phyloP scores from a whole-genome alignment of 2,329 filamentous ascomycete genomes.

The Kalaharituber pfeilii region DNA sequence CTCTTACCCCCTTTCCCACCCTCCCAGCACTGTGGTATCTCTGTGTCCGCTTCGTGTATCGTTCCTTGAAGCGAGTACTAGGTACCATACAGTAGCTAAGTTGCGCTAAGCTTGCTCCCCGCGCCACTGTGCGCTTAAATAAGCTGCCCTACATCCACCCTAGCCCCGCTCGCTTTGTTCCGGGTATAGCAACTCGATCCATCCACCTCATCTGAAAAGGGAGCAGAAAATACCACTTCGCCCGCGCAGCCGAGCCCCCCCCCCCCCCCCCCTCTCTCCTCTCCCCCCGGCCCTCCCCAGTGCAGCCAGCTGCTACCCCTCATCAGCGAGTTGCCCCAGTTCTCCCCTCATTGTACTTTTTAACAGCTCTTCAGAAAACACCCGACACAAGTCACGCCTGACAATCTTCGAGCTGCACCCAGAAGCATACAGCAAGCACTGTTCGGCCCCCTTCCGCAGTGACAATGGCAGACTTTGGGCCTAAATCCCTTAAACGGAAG shows the following conservation, averaged over 20 bases:
- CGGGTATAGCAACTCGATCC: not conserved
- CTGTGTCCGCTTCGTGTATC: no score
- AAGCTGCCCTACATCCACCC: no score
- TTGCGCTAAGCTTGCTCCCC: no score
- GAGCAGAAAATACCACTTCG: not conserved
- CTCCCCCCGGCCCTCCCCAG: not conserved
- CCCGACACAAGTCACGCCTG: not conserved
- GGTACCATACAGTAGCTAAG: no score
- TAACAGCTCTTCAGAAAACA: not conserved
- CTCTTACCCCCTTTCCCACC: no score
- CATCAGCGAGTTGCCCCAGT: no score
- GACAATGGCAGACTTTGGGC: not conserved
- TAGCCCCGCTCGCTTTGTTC: conserved; percentile 2
- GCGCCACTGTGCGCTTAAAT: no score
- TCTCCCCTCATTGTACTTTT: no score
- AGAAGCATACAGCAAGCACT: not conserved
- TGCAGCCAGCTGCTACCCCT: not conserved
- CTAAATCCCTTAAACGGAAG: conserved; percentile 80
- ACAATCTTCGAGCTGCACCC: not conserved
- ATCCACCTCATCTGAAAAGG: not conserved
- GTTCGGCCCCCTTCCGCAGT: not conserved
- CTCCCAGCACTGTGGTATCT: no score
- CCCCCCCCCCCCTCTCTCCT: not conserved
- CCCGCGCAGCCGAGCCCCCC: not conserved
- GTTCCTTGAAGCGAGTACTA: no score